Conservation (phyloP, 1,284 basidiomycete genomes). For the Ustilago cynodontis region DNA sequence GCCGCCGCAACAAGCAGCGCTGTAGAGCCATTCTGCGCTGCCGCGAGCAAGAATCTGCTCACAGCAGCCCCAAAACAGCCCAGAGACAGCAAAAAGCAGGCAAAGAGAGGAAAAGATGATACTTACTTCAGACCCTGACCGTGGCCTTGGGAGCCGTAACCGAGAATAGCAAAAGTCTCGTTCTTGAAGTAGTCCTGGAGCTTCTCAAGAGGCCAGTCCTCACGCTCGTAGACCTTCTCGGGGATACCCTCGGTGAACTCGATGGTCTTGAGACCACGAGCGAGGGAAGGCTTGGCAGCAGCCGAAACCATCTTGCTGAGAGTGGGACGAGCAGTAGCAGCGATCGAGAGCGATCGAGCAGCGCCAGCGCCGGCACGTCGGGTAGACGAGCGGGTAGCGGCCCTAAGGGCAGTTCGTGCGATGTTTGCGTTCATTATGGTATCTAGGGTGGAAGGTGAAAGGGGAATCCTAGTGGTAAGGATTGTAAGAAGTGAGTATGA, state of each 20-base stretch:
- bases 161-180: slow-evolving; percentile 91
- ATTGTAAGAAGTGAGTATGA: background rate
- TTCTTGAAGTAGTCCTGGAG: slow-evolving; percentile 97
- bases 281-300: slow-evolving; percentile 49
- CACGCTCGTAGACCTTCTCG: slow-evolving; percentile 96
- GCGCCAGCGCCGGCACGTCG: slow-evolving; percentile 41
- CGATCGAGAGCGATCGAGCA: slow-evolving; percentile 51
- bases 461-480: background rate
- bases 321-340: slow-evolving; percentile 47
- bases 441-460: background rate
- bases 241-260: slow-evolving; percentile 90
- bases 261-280: slow-evolving; percentile 88
- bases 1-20: too few relatives aligned
- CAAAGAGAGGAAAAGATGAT: background rate
- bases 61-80: background rate
- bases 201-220: slow-evolving; percentile 96
- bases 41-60: background rate
- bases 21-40: background rate
- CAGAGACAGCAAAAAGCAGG: background rate
- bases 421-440: slow-evolving; percentile 55
- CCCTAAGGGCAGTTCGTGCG: slow-evolving; percentile 53
- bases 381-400: slow-evolving; percentile 52
- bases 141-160: slow-evolving; percentile 96
- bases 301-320: slow-evolving; percentile 48
- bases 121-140: slow-evolving; percentile 89